phyloP scores from a whole-genome alignment of 495 filamentous ascomycete genomes.

The Xylaria bambusicola region DNA sequence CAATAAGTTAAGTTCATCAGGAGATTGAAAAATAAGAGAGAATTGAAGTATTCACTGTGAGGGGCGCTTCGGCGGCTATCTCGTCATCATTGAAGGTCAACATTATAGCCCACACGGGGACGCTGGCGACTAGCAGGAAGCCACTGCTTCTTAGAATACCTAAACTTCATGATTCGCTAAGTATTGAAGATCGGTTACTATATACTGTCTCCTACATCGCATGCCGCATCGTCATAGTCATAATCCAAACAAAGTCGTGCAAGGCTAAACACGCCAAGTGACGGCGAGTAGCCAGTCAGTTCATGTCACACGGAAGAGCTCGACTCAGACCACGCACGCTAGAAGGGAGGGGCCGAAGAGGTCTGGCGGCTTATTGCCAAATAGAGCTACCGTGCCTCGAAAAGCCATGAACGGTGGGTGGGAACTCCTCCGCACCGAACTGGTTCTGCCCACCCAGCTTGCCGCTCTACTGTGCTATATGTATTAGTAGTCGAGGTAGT shows the following conservation, averaged over 20 bases:
- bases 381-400: not conserved
- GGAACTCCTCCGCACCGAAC: not conserved
- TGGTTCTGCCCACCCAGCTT: not conserved
- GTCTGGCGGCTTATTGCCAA: constrained; percentile 6
- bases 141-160: not conserved
- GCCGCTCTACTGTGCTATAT: no score
- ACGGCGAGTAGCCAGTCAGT: no score
- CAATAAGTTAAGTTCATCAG: not conserved
- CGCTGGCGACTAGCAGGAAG: not conserved
- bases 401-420: not conserved
- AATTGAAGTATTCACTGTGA: constrained; percentile 5
- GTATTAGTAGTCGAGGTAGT: no score
- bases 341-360: constrained; percentile 1
- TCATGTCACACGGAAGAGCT: not conserved
- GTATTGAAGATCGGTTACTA: no score
- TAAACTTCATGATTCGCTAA: no score
- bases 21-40: not conserved
- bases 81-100: not conserved
- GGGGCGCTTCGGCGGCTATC: constrained; percentile 11
- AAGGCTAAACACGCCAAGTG: not conserved
- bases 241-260: not conserved
- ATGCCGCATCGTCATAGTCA: no score
- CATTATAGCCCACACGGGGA: no score
- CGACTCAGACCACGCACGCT: not conserved
- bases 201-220: not conserved